Percentiles rank a stretch among this genome's conserved stretches.
These are phyloP conservation scores for Melastoma candidum DNA, from an alignment of 441 rosid genomes.

Conservation along the genomic window DNA sequence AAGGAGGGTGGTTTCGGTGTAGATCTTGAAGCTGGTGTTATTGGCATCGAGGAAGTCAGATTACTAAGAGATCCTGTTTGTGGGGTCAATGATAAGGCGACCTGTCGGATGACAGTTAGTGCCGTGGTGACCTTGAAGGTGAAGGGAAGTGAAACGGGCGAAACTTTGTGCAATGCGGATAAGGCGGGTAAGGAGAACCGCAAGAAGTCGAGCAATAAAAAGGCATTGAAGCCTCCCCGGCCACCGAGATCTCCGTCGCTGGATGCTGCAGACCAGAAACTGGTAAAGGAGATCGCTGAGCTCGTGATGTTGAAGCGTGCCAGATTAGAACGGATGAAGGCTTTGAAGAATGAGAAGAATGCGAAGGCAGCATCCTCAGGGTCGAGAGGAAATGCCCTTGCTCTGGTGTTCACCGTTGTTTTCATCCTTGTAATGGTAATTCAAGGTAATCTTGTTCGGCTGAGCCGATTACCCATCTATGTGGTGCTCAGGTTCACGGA, in stretches of 20 bases:
- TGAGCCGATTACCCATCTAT: background rate
- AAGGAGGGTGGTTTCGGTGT: slow-evolving; percentile 30
- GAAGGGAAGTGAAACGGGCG: slow-evolving; percentile 24
- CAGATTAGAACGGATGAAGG: slow-evolving; percentile 71
- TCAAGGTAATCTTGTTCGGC: slow-evolving; percentile 37
- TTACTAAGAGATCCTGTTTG: too few species aligned
- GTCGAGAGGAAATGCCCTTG: slow-evolving; percentile 24
- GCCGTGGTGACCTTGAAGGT: slow-evolving; percentile 13
- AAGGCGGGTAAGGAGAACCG: slow-evolving; percentile 47
- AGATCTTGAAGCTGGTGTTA: slow-evolving; percentile 48
- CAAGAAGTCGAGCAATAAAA: slow-evolving; percentile 47
- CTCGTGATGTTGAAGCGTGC: slow-evolving; percentile 83
- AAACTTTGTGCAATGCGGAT: slow-evolving; percentile 15
- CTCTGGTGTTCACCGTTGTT: slow-evolving; percentile 21
- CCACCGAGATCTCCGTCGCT: slow-evolving; percentile 83
- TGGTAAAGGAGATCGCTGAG: slow-evolving; percentile 71
- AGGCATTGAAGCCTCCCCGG: slow-evolving; percentile 73
- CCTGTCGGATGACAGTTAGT: slow-evolving; percentile 14
- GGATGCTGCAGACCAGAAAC: slow-evolving; percentile 76
- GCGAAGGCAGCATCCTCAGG: slow-evolving; percentile 48
- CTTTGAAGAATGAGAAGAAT: slow-evolving; percentile 71
- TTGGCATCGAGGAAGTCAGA: background rate
- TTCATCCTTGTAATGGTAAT: slow-evolving; percentile 53
- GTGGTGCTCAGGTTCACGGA: background rate
- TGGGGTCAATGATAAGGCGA: too few species aligned